phyloP scores from a whole-genome alignment of 108 stramenopile genomes.

The Nitzschia sp. region DNA sequence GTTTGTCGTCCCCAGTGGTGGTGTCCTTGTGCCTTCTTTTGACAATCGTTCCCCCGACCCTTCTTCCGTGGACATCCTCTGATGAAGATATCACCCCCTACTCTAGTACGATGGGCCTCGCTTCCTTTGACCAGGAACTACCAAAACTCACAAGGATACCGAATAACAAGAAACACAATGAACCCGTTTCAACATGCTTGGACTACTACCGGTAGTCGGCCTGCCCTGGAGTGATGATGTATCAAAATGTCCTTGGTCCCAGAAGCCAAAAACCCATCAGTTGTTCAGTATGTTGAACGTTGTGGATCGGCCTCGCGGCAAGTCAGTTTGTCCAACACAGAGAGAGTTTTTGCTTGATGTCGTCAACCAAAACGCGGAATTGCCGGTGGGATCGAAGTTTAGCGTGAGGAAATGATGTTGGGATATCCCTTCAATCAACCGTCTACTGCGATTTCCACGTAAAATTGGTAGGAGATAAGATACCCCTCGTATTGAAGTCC shows the following conservation, averaged over 20 bases:
- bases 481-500: slow-evolving; percentile 8
- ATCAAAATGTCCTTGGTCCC: not conserved
- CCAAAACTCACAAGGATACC: slow-evolving; percentile 12
- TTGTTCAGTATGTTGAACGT: not conserved
- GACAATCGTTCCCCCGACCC: slow-evolving; percentile 25
- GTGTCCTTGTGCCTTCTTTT: slow-evolving; percentile 20
- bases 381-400: not conserved
- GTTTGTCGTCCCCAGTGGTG: slow-evolving; percentile 7
- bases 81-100: slow-evolving; percentile 12
- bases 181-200: slow-evolving; percentile 14
- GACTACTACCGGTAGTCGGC: slow-evolving; percentile 9
- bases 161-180: not conserved
- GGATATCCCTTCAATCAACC: slow-evolving; percentile 7
- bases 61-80: slow-evolving; percentile 34
- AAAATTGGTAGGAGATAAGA: not conserved
- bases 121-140: not conserved
- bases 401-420: slow-evolving; percentile 1
- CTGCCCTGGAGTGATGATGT: not conserved
- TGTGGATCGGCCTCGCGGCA: slow-evolving; percentile 6
- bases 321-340: not conserved
- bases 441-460: slow-evolving; percentile 1
- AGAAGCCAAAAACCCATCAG: not conserved
- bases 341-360: not conserved
- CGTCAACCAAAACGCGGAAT: slow-evolving; percentile 5
- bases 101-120: not conserved